phyloP scores from a whole-genome alignment of 768 basidiomycete species.

The Suillus spraguei region DNA sequence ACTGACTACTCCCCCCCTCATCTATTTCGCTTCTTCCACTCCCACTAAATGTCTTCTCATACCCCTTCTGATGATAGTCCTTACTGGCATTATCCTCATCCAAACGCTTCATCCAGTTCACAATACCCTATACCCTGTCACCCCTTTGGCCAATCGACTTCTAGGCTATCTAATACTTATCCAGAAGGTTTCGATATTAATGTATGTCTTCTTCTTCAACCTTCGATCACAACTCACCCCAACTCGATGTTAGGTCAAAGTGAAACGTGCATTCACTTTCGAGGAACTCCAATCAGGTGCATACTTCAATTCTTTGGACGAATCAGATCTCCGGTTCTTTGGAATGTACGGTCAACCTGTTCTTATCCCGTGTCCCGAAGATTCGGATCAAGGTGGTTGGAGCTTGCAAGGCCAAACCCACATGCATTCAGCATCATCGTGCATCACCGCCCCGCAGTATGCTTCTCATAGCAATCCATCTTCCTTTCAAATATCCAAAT shows the following conservation, averaged over 20 bases:
- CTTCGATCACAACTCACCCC: not conserved
- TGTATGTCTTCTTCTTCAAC: slow-evolving; percentile 12
- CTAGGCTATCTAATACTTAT: slow-evolving; percentile 11
- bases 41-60: slow-evolving; percentile 2
- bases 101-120: not conserved
- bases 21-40: not conserved
- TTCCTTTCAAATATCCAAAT: slow-evolving; percentile 23
- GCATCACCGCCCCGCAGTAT: not conserved
- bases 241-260: slow-evolving; percentile 25
- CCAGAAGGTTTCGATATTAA: slow-evolving; percentile 28
- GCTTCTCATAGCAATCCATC: slow-evolving; percentile 14
- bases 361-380: slow-evolving; percentile 30
- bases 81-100: not conserved
- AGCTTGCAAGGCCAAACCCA: slow-evolving; percentile 12
- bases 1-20: slow-evolving; percentile 4
- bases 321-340: slow-evolving; percentile 35
- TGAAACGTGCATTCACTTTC: slow-evolving; percentile 35
- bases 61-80: not conserved
- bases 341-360: slow-evolving; percentile 35
- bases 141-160: not conserved
- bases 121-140: not conserved
- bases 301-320: slow-evolving; percentile 32
- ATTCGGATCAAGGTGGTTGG: slow-evolving; percentile 23
- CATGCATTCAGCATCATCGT: slow-evolving; percentile 14
- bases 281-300: slow-evolving; percentile 37